Evolutionary conservation across 106 monocot genomes (phyloP), one percentile per base, ranked within the genome.

Genomic region (Ottelia alismoides): DNA sequence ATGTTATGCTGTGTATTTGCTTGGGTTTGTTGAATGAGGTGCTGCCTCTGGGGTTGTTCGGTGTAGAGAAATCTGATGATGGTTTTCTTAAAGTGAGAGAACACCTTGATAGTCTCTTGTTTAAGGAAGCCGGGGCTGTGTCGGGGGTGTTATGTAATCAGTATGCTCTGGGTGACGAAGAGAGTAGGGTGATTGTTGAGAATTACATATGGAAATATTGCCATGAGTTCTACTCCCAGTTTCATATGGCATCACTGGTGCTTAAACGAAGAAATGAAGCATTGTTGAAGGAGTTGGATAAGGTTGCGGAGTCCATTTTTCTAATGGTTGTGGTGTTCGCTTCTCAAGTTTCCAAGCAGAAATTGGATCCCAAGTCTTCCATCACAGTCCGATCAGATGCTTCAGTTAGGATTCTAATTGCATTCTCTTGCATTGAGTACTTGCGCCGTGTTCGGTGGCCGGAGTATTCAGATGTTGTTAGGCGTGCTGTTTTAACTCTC

Each of bases 361-460:
- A 72, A 52, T 60, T 82, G 71, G 81, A 78, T 67, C 22, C 71
- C 1, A 81, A 71, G 55, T 40, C 64, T 31, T 57, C 61, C 14
- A 10, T 28, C 18, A 58, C 21, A 18, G 10, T 71, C 45, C 58
- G 55, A 31, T 63, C 68, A 1, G 73, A 76, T 31, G 57, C 69
- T 25, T 51, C 85, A 20, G 73, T 78, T 29, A 66, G 49, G 27
- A 72, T 96, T 54, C 65, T 96, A 31, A 65, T 75, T 64, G 66
- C 96, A 18, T 96, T 96, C 73, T 85, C 96, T 49, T 96, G 96
- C 56, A 65, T 96, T 22, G 96, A 96, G 65, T 82, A 85, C 74
- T 58, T 89, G 30, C 63, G 96, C 17, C 68, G 82, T n/a, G 66
- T 82, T 47, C 64, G 88, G 22, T 62, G 85, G 66, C 73, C 84